Conservation (phyloP, 2,329 filamentous ascomycete genomes). For the Cladophialophora exuberans region DNA sequence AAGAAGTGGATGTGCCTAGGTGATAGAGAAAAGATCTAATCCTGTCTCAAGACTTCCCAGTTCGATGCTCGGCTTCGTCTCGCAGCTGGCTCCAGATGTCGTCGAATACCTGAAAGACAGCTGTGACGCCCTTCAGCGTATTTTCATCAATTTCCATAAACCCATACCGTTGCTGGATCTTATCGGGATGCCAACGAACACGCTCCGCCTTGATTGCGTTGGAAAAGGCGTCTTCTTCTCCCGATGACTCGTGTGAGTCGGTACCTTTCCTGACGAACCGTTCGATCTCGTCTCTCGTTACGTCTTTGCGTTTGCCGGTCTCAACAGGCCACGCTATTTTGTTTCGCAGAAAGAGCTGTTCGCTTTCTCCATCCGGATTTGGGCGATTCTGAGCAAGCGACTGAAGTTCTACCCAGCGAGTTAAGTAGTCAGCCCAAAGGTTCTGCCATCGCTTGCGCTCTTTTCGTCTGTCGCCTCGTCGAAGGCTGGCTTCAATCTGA, state of each 20-base stretch:
- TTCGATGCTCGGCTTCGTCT: constrained; percentile 2
- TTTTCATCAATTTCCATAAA: constrained; percentile 72
- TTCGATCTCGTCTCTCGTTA: constrained; percentile 64
- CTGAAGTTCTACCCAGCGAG: constrained; percentile 63
- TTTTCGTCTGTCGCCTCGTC: constrained; percentile 67
- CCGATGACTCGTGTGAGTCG: constrained; percentile 11
- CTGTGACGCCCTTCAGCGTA: constrained; percentile 79
- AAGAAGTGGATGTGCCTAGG: no score
- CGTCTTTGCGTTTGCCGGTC: constrained; percentile 60
- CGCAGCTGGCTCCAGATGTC: constrained; percentile 65
- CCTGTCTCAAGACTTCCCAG: background rate
- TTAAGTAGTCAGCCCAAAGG: constrained; percentile 67
- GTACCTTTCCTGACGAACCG: constrained; percentile 64
- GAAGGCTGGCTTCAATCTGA: constrained; percentile 71
- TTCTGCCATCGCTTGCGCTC: constrained; percentile 58
- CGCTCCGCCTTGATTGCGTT: constrained; percentile 77
- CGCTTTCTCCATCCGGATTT: constrained; percentile 16
- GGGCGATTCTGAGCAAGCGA: constrained; percentile 28
- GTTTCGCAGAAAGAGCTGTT: constrained; percentile 40
- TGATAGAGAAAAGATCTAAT: background rate
- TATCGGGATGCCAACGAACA: constrained; percentile 96
- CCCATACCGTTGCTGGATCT: constrained; percentile 88
- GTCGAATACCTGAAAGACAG: constrained; percentile 90
- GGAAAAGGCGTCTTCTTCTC: constrained; percentile 41
- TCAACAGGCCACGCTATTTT: constrained; percentile 74